A percentile compares a stretch with the other conserved stretches of the same genome.
phyloP scores from a whole-genome alignment of 139 green algal genomes.

The Haematococcus lacustris region DNA sequence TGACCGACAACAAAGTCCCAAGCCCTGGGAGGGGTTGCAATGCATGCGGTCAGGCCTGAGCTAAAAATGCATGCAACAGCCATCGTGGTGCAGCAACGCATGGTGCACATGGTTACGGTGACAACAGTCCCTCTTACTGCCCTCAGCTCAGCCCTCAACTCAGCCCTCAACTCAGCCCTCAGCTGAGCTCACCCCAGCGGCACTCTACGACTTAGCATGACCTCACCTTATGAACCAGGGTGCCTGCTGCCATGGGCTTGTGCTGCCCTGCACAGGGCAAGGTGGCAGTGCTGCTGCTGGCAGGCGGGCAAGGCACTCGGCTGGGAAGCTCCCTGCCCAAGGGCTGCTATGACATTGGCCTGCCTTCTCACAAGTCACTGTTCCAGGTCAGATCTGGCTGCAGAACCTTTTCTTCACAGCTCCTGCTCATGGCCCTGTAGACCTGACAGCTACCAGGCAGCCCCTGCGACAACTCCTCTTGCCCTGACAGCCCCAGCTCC shows the following conservation, averaged over 20 bases:
- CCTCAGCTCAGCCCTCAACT: not conserved
- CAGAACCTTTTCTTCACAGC: too few species aligned
- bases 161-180: not conserved
- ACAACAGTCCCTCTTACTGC: not conserved
- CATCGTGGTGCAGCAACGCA: not conserved
- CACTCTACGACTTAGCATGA: too few species aligned
- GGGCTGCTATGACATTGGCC: constrained; percentile 90
- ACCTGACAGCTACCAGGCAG: too few species aligned
- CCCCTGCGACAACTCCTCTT: too few species aligned
- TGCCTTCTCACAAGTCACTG: constrained; percentile 82
- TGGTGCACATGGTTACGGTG: not conserved
- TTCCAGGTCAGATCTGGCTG: constrained; percentile 66
- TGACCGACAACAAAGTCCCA: too few species aligned
- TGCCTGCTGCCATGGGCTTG: not conserved
- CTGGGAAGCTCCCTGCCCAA: constrained; percentile 81
- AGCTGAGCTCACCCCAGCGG: too few species aligned
- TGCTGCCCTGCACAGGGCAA: constrained; percentile 42
- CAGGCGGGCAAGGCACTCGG: constrained; percentile 88
- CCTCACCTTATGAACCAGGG: not conserved
- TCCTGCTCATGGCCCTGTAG: too few species aligned
- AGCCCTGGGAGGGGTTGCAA: too few species aligned
- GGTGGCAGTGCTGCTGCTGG: constrained; percentile 75
- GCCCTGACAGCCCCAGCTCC: not conserved
- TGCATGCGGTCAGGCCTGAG: not conserved
- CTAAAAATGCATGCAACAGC: not conserved